phyloP scores from a whole-genome alignment of 169 alveolate genomes.

The Babesia caballi region DNA sequence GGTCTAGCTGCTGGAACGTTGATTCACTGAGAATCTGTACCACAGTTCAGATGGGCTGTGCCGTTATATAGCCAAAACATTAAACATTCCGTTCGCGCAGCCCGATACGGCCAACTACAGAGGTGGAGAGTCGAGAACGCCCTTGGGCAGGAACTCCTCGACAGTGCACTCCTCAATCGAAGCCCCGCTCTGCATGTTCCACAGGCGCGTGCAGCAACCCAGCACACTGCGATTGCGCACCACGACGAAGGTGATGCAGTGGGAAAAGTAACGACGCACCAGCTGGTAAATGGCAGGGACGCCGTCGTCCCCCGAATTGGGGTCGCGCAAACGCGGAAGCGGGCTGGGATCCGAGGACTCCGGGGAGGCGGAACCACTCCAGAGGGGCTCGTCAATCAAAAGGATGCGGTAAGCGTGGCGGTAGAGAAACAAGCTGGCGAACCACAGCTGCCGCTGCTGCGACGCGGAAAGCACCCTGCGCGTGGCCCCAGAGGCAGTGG shows the following conservation, averaged over 20 bases:
- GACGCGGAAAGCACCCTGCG: constrained; percentile 9
- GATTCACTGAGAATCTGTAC: no score
- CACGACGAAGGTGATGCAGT: constrained; percentile 36
- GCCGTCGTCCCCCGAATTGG: no score
- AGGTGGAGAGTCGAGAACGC: neutral
- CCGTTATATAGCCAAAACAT: no score
- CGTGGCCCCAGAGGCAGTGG: neutral
- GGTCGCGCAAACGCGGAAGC: no score
- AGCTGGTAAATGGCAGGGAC: constrained; percentile 24
- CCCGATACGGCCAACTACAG: no score
- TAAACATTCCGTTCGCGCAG: no score
- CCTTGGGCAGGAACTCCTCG: neutral
- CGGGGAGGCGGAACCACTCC: no score
- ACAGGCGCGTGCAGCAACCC: constrained; percentile 4
- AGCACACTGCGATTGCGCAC: constrained; percentile 3
- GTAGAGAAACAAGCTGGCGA: constrained; percentile 72
- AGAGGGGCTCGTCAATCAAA: constrained; percentile 81
- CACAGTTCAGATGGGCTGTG: no score
- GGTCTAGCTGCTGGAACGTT: no score
- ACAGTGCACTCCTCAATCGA: constrained; percentile 1
- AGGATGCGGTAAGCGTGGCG: constrained; percentile 71
- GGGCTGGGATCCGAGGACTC: no score
- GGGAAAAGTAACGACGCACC: constrained; percentile 28
- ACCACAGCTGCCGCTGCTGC: constrained; percentile 70
- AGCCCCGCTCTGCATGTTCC: constrained; percentile 20